Base-by-base conservation (phyloP, 2,329 filamentous ascomycete species). In the Penicillium italicum region DNA sequence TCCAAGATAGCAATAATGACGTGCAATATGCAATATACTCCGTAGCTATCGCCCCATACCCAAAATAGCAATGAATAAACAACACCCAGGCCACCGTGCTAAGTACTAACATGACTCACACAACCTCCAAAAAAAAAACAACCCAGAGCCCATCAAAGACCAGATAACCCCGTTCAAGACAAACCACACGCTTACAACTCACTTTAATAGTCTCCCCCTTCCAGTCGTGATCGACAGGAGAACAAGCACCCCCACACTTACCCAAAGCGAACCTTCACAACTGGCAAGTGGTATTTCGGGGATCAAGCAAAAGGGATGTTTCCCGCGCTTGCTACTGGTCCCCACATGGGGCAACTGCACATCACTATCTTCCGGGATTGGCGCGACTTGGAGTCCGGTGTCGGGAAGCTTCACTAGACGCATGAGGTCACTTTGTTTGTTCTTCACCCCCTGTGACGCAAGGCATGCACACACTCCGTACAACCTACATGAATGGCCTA, bases 181-280 rank as follows among this genome's bases (percentile, higher is more conserved):
- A n/a, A 10, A 18, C 40, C 52, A 48, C 44, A 53, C 41, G 42
- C 47, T 53, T 50, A 42, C n/a, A n/a, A n/a, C n/a, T n/a, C n/a
- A n/a, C 26, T 6, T 28, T 28, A 24, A 26, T 30, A 40, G 55
- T 50, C 41, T 24, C 48, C 50, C 50, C 40, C 28, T 48, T 55
- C 53, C 31, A 51, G 40, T 38, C 44, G 40, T 44, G 62, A 65
- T 65, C 62, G 62, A 61, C 62, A 65, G 62, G 62, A 63, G 62
- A 62, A 64, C 33, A 31, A 45, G 31, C 42, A 33, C 42, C 46
- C 46, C 53, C 53, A 55, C 53, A 55, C 28, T 26, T 16, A 1
- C 33, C 5, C 26, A 24, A 31, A 40, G 30, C 33, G 41, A 51
- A 51, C 53, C 42, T 14, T 55, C 53, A 7, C 38, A 38, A 37